A percentile compares a stretch with the other conserved stretches of the same genome.
phyloP scores from a whole-genome alignment of 228 moss, liverwort and hornwort species.

The Sphagnum fallax region DNA sequence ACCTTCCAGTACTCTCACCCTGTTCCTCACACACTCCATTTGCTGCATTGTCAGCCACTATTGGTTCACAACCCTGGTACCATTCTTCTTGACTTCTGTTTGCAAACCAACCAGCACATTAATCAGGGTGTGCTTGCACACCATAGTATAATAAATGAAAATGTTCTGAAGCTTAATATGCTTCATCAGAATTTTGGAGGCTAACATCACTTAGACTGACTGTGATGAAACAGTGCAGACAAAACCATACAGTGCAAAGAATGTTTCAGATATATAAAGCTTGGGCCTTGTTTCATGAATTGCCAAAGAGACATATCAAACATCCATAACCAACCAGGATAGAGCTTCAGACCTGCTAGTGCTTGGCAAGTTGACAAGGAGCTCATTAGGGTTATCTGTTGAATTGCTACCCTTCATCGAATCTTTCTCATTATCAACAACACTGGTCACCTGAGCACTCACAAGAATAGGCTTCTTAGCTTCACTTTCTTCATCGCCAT shows the following conservation, averaged over 20 bases:
- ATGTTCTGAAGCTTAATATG: not conserved
- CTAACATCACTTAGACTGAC: not conserved
- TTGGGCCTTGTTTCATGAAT: too few species aligned
- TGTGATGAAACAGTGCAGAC: too few species aligned
- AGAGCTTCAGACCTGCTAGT: constrained; percentile 14
- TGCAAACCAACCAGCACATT: not conserved
- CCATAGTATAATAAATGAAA: not conserved
- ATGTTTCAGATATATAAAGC: constrained; percentile 1
- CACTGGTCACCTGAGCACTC: constrained; percentile 14
- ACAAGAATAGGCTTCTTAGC: constrained; percentile 25
- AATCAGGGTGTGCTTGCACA: not conserved
- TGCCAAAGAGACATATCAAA: too few species aligned
- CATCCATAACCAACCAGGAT: too few species aligned
- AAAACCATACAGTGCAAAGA: not conserved
- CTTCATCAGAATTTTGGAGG: not conserved
- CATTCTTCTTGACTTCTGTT: constrained; percentile 49
- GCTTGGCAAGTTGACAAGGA: constrained; percentile 16
- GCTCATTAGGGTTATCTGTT: constrained; percentile 26
- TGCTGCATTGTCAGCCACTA: constrained; percentile 28
- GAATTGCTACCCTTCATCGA: constrained; percentile 22
- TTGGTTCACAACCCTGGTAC: constrained; percentile 49
- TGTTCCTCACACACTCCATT: constrained; percentile 46
- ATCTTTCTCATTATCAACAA: constrained; percentile 12
- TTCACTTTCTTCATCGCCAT: constrained; percentile 45
- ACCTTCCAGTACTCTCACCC: constrained; percentile 51